A percentile compares a stretch with the other conserved stretches of the same genome.
Conservation (phyloP, 1,284 basidiomycete species). For the Somion occarium region DNA sequence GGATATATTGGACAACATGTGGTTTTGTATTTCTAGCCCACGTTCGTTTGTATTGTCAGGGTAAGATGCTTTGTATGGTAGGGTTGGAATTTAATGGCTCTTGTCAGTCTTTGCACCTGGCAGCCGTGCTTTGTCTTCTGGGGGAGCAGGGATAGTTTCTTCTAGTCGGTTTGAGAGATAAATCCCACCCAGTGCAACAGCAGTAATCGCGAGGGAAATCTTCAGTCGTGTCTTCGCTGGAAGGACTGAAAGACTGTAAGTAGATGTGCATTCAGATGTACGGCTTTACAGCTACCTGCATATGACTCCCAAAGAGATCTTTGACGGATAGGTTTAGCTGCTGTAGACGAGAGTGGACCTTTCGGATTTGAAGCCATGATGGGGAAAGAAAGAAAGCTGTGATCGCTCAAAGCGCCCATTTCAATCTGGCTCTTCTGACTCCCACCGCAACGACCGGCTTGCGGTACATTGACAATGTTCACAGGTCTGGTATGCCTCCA, state of each 20-base stretch:
- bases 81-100: neutral
- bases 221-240: constrained; percentile 56
- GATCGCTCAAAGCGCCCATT: neutral
- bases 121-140: neutral
- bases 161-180: constrained; percentile 55
- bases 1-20: neutral
- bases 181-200: constrained; percentile 47
- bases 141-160: constrained; percentile 25
- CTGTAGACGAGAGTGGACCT: neutral
- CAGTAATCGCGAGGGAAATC: constrained; percentile 51
- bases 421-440: neutral
- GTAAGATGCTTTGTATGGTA: neutral
- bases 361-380: neutral
- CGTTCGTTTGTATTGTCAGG: neutral
- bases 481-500: constrained; percentile 58
- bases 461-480: constrained; percentile 44
- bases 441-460: neutral
- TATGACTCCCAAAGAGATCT: constrained; percentile 32
- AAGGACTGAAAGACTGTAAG: constrained; percentile 37
- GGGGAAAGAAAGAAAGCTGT: neutral
- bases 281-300: constrained; percentile 22
- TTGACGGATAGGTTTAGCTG: constrained; percentile 10
- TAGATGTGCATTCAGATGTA: neutral
- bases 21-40: constrained; percentile 3
- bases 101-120: neutral